Percentiles rank a stretch among this genome's conserved stretches.
Conservation (phyloP, 2,329 filamentous ascomycete species). For the Claviceps paspali region DNA sequence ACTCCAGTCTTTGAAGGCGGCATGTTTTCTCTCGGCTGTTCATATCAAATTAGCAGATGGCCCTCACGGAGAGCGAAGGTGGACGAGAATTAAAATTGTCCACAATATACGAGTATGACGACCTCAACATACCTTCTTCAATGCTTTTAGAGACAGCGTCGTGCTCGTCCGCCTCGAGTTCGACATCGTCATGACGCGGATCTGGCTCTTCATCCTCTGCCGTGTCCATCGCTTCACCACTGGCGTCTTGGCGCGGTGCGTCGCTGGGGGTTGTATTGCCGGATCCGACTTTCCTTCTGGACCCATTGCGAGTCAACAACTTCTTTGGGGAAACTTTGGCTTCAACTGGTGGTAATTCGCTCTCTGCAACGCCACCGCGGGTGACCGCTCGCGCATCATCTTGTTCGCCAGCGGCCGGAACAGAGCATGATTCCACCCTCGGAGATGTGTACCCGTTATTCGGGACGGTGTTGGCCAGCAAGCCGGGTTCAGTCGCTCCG, state of each 20-base stretch:
- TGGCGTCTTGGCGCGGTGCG: slow-evolving; percentile 14
- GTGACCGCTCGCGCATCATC: slow-evolving; percentile 19
- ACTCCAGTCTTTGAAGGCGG: slow-evolving; percentile 63
- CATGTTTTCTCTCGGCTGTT: slow-evolving; percentile 66
- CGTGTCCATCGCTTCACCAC: slow-evolving; percentile 17
- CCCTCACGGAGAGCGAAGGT: no score
- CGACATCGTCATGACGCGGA: slow-evolving; percentile 35
- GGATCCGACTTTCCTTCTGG: slow-evolving; percentile 20
- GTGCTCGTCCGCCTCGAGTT: slow-evolving; percentile 32
- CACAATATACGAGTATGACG: no score
- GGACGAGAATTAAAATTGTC: no score
- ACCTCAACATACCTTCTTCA: slow-evolving; percentile 46
- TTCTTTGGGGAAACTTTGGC: slow-evolving; percentile 23
- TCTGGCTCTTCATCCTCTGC: slow-evolving; percentile 27
- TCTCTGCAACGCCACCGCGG: slow-evolving; percentile 10
- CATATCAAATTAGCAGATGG: slow-evolving; percentile 9
- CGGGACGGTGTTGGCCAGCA: slow-evolving; percentile 15
- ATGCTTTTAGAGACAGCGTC: slow-evolving; percentile 45
- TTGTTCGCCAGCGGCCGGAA: slow-evolving; percentile 31
- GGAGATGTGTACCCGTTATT: slow-evolving; percentile 22
- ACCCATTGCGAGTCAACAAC: slow-evolving; percentile 25
- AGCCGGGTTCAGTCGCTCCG: slow-evolving; percentile 22
- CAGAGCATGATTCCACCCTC: slow-evolving; percentile 21
- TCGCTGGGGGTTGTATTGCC: slow-evolving; percentile 1
- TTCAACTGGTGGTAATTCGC: slow-evolving; percentile 16